Evolutionary conservation across 352 stramenopile genomes (phyloP).

Genomic region (Phytophthora nicotianae): DNA sequence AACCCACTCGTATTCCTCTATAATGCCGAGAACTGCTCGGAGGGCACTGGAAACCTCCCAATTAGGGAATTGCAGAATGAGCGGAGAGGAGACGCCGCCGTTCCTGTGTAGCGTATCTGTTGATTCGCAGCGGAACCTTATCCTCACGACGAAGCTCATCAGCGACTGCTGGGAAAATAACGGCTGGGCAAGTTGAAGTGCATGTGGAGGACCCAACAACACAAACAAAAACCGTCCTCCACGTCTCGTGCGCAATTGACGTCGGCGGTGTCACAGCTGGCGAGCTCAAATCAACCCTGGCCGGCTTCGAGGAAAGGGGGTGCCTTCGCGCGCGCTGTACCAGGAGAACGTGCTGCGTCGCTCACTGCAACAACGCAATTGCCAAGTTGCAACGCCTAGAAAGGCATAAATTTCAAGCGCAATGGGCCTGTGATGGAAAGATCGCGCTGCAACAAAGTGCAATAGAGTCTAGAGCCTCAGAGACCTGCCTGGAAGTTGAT

Average conservation of each 20-base stretch:
- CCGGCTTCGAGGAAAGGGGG: slow-evolving; percentile 13
- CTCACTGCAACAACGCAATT: not conserved
- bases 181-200: slow-evolving; percentile 29
- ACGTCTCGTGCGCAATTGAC: slow-evolving; percentile 16
- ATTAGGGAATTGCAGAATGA: not conserved
- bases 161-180: slow-evolving; percentile 14
- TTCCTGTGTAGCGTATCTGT: slow-evolving; percentile 16
- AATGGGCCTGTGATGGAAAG: slow-evolving; percentile 16
- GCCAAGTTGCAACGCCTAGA: slow-evolving; percentile 6
- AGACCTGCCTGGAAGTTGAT: not conserved
- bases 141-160: no score
- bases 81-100: not conserved
- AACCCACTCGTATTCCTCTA: not conserved
- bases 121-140: slow-evolving; percentile 26
- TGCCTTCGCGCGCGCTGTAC: slow-evolving; percentile 5
- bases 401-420: slow-evolving; percentile 8
- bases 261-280: slow-evolving; percentile 28
- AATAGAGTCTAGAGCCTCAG: not conserved
- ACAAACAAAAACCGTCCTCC: slow-evolving; percentile 22
- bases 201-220: slow-evolving; percentile 13
- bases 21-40: not conserved
- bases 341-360: slow-evolving; percentile 22
- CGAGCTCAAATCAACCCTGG: slow-evolving; percentile 2
- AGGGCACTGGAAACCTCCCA: no score
- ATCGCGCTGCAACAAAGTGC: slow-evolving; percentile 10